Evolutionary conservation across 73 alveolate species (phyloP).

Genomic region (Uronychia setigera): DNA sequence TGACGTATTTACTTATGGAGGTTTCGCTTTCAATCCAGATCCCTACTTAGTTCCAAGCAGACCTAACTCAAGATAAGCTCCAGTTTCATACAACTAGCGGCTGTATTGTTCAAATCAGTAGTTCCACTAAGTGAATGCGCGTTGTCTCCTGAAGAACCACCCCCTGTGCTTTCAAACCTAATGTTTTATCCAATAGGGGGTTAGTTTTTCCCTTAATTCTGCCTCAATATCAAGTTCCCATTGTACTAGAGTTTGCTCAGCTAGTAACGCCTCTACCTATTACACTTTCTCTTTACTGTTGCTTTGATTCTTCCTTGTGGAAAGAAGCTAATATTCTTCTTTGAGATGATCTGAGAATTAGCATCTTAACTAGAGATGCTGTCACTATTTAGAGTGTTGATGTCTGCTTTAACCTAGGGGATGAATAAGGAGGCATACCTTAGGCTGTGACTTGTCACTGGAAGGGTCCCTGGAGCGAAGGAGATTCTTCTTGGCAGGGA

Average conservation of each 20-base stretch:
- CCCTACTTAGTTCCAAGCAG: background rate
- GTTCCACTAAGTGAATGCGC: background rate
- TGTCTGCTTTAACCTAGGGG: too few species aligned
- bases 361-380: background rate
- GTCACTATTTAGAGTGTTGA: constrained; percentile 1
- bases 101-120: background rate
- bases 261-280: background rate
- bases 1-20: background rate
- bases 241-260: background rate
- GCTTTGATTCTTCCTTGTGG: background rate
- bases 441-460: background rate
- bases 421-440: too few species aligned
- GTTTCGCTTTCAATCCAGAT: background rate
- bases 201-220: background rate
- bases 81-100: background rate
- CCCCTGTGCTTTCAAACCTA: background rate
- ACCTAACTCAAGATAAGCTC: background rate
- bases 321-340: background rate
- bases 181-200: too few species aligned
- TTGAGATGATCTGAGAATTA: background rate
- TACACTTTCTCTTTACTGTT: background rate
- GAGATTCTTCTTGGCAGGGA: background rate
- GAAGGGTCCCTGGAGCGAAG: background rate
- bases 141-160: background rate
- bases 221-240: background rate